A percentile compares a stretch with the other conserved stretches of the same genome.
These are phyloP conservation scores for Eutrema heterophyllum DNA, from an alignment of 345 rosid genomes.

Conservation along the genomic window DNA sequence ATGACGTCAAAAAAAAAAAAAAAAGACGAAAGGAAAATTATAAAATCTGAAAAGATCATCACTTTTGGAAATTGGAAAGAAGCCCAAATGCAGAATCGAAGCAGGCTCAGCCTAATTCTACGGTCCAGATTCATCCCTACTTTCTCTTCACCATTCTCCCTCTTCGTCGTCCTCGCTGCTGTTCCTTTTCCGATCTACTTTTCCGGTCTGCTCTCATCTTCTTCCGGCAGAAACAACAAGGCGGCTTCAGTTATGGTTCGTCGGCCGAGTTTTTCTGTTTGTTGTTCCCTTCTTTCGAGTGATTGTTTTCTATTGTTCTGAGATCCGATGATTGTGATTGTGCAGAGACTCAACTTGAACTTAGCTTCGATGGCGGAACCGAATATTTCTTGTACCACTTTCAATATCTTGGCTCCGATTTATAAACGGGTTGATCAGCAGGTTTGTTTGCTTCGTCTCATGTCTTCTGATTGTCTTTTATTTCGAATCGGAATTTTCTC, in stretches of 20 bases:
- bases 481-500: background rate
- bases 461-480: background rate
- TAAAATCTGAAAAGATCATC: background rate
- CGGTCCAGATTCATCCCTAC: slow-evolving; percentile 28
- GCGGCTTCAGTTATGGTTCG: slow-evolving; percentile 23
- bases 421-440: slow-evolving; percentile 62
- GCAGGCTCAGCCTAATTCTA: slow-evolving; percentile 3
- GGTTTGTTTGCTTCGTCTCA: slow-evolving; percentile 27
- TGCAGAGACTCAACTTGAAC: slow-evolving; percentile 35
- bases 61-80: slow-evolving; percentile 13
- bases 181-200: slow-evolving; percentile 29
- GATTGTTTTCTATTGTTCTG: slow-evolving; percentile 8
- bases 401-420: slow-evolving; percentile 79
- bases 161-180: slow-evolving; percentile 26
- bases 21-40: background rate
- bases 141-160: slow-evolving; percentile 25
- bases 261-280: background rate
- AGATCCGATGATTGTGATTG: slow-evolving; percentile 22
- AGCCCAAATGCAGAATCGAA: slow-evolving; percentile 27
- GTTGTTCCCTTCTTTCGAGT: background rate
- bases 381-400: slow-evolving; percentile 67
- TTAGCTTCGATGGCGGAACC: slow-evolving; percentile 33
- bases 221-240: slow-evolving; percentile 21
- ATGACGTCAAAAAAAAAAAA: too few relatives aligned
- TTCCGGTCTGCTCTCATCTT: slow-evolving; percentile 22